These are phyloP conservation scores for Samsoniella hepiali DNA, from an alignment of 2,329 filamentous ascomycete species.

Conservation along the genomic window DNA sequence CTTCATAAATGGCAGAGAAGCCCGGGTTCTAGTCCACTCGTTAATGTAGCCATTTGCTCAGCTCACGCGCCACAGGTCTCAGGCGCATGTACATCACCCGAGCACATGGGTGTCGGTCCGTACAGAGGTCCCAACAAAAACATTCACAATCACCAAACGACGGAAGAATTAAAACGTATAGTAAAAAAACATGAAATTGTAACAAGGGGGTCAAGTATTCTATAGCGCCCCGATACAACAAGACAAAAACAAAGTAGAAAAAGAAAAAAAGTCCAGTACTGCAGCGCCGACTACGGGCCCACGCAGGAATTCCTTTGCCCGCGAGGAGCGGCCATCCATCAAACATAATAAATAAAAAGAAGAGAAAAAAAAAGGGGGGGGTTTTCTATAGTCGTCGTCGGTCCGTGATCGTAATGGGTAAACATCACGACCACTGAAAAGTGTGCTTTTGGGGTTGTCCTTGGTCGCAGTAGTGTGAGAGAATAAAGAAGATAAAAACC, in stretches of 20 bases:
- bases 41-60: no score
- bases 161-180: background rate
- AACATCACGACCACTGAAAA: background rate
- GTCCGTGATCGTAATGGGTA: background rate
- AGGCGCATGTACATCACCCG: no score
- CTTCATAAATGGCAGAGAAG: no score
- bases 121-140: no score
- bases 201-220: background rate
- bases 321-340: background rate
- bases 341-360: background rate
- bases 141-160: no score
- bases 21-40: no score
- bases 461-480: background rate
- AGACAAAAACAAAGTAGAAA: background rate
- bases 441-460: constrained; percentile 7
- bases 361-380: background rate
- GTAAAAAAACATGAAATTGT: background rate
- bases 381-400: background rate
- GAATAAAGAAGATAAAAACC: background rate
- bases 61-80: no score
- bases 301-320: background rate
- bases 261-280: background rate
- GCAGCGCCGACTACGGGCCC: background rate
- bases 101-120: no score
- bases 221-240: background rate